A percentile compares a stretch with the other conserved stretches of the same genome.
Evolutionary conservation across 2,329 filamentous ascomycete genomes (phyloP).

Genomic region (Colletotrichum somersetense): DNA sequence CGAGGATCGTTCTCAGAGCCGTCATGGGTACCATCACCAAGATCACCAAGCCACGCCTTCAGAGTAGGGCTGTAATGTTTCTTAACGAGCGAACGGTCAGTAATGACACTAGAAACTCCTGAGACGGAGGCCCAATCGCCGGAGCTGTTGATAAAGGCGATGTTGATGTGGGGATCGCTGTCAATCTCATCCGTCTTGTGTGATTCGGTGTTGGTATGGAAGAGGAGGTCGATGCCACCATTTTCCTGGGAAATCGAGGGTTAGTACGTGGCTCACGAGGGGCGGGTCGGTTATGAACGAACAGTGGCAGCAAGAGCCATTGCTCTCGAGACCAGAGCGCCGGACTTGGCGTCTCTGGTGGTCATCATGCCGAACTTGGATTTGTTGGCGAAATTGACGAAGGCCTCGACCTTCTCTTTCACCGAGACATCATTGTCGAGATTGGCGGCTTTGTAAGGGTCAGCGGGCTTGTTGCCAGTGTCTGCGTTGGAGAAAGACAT

Average conservation of each 20-base stretch:
- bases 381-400: slow-evolving; percentile 76
- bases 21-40: slow-evolving; percentile 86
- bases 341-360: slow-evolving; percentile 74
- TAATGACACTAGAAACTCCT: slow-evolving; percentile 77
- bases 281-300: neutral
- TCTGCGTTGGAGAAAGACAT: slow-evolving; percentile 68
- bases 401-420: slow-evolving; percentile 81
- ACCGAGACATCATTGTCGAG: slow-evolving; percentile 72
- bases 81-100: slow-evolving; percentile 75
- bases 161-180: slow-evolving; percentile 80
- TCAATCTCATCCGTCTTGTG: slow-evolving; percentile 87
- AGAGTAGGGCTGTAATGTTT: slow-evolving; percentile 81
- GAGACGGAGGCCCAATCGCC: slow-evolving; percentile 91
- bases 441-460: slow-evolving; percentile 84
- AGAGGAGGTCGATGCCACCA: slow-evolving; percentile 84
- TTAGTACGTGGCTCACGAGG: neutral
- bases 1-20: slow-evolving; percentile 85
- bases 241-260: slow-evolving; percentile 68
- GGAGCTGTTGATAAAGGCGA: slow-evolving; percentile 80
- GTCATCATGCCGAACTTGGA: slow-evolving; percentile 93
- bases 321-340: slow-evolving; percentile 81
- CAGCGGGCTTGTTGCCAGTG: slow-evolving; percentile 72
- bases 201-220: slow-evolving; percentile 92
- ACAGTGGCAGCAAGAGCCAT: slow-evolving; percentile 89
- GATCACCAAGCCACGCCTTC: slow-evolving; percentile 88